A percentile compares a stretch with the other conserved stretches of the same genome.
phyloP scores from a whole-genome alignment of 1,139 yeast genomes.

The Lodderomyces oxycetoniae region DNA sequence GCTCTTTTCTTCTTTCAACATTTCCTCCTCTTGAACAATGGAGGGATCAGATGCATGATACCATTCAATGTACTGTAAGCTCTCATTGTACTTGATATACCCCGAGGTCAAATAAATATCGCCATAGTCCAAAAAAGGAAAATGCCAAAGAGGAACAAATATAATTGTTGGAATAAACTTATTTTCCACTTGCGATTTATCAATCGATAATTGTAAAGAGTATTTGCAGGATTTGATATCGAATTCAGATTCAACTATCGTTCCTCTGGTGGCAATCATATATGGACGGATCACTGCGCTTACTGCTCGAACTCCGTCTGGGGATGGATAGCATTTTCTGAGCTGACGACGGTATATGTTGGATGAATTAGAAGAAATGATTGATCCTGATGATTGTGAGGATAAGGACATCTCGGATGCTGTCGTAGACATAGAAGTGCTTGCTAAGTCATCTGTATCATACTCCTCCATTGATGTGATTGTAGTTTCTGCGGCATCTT shows the following conservation, averaged over 20 bases:
- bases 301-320: slow-evolving; percentile 65
- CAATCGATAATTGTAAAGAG: slow-evolving; percentile 38
- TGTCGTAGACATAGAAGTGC: background rate
- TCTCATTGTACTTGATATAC: slow-evolving; percentile 43
- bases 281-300: slow-evolving; percentile 72
- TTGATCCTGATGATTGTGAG: slow-evolving; percentile 9
- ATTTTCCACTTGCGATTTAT: slow-evolving; percentile 10
- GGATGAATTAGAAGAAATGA: slow-evolving; percentile 21
- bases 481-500: too few relatives aligned
- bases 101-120: slow-evolving; percentile 54
- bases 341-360: slow-evolving; percentile 19
- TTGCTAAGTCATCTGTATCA: background rate
- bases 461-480: slow-evolving; percentile 1
- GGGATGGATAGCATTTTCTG: slow-evolving; percentile 35
- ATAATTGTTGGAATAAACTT: slow-evolving; percentile 47
- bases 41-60: slow-evolving; percentile 37
- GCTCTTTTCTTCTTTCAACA: background rate
- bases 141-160: slow-evolving; percentile 71
- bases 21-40: slow-evolving; percentile 1
- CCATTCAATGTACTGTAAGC: slow-evolving; percentile 65
- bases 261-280: slow-evolving; percentile 57
- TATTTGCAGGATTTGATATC: slow-evolving; percentile 47
- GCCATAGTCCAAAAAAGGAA: slow-evolving; percentile 39
- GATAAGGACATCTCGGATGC: background rate
- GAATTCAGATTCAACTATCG: slow-evolving; percentile 47